A percentile compares a stretch with the other conserved stretches of the same genome.
phyloP scores from a whole-genome alignment of 331 rosid genomes.

The Cydonia oblonga region DNA sequence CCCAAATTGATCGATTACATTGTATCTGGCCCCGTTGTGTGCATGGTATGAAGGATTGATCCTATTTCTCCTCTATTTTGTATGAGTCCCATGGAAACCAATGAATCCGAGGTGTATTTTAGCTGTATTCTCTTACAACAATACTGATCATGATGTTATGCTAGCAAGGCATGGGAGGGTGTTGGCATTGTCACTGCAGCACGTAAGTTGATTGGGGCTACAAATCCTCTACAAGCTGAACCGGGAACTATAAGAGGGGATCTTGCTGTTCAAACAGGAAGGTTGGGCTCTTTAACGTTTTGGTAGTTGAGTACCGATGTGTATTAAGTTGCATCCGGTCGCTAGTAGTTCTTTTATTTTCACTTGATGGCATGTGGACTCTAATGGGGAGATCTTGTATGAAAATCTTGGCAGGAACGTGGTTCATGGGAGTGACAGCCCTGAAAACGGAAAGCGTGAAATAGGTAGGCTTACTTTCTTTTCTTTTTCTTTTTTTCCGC shows the following conservation, averaged over 20 bases:
- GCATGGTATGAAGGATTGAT: slow-evolving; percentile 59
- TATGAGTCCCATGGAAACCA: not conserved
- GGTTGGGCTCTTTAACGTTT: slow-evolving; percentile 34
- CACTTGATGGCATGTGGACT: slow-evolving; percentile 6
- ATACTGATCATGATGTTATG: slow-evolving; percentile 15
- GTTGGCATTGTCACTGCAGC: slow-evolving; percentile 89
- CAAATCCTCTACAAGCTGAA: slow-evolving; percentile 91
- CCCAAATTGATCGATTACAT: slow-evolving; percentile 70
- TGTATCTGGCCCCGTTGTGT: slow-evolving; percentile 95
- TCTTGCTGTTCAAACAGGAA: slow-evolving; percentile 86
- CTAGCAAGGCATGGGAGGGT: slow-evolving; percentile 92
- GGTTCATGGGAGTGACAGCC: slow-evolving; percentile 98
- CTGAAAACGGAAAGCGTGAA: slow-evolving; percentile 93
- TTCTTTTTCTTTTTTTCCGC: too few species aligned
- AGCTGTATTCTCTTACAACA: not conserved
- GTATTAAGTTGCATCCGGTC: not conserved
- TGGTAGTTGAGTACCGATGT: slow-evolving; percentile 3
- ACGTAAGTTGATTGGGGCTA: slow-evolving; percentile 86
- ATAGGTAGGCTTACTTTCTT: slow-evolving; percentile 31
- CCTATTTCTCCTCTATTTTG: not conserved
- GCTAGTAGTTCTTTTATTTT: not conserved
- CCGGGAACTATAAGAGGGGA: slow-evolving; percentile 99
- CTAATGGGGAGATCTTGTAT: slow-evolving; percentile 6
- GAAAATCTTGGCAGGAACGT: slow-evolving; percentile 59
- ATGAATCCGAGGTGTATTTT: not conserved